Base-by-base conservation (phyloP, 2,329 filamentous ascomycete genomes). In the Ophiostoma piceae region DNA sequence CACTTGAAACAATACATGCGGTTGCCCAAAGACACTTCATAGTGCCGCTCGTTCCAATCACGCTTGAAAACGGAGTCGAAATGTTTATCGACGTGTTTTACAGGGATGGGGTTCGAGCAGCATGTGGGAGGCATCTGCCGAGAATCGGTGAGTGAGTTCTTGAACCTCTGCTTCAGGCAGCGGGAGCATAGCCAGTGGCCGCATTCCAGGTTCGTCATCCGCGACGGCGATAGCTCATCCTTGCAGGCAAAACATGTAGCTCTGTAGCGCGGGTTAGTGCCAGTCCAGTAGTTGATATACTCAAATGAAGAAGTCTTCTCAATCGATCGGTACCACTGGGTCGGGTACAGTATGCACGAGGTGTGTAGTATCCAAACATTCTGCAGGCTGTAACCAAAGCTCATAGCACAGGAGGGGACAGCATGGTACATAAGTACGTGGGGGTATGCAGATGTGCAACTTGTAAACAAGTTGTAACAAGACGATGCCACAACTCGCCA, bases 81-180 rank as follows among this genome's bases (percentile, higher is more conserved):
- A 8, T 95, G 81, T 32, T 84, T 84, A 14, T 94, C 90, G 37
- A 94, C 92, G 76, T 92, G 88, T 74, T 88, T 88, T 7, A 93
- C 80, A 0, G 90, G 87, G 71, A 96, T 96, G 74, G 87, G 85
- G 14, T 92, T 87, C 26, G 86, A 90, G 79, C 92, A 97, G 79
- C 92, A 97, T 76, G 84, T 86, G 0, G 93, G 93, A 22, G 93
- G 92, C 92, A 96, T 96, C 74, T 92, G 88, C 71, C 88, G 85
- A 1, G 91, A 88, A 76, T 96, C 91, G 60, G 84, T 88, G 72
- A 94, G 83, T 12, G 92, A 95, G 72, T 92, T 83, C 69, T 84
- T 87, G 79, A 96, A 96, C 70, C 87, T 84, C 67, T 88, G 86
- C 77, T 88, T 90, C 57, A 97, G 82, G 77, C 93, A 96, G 8